Evolutionary conservation across 106 monocot genomes (phyloP).

Genomic region (Ottelia alismoides): DNA sequence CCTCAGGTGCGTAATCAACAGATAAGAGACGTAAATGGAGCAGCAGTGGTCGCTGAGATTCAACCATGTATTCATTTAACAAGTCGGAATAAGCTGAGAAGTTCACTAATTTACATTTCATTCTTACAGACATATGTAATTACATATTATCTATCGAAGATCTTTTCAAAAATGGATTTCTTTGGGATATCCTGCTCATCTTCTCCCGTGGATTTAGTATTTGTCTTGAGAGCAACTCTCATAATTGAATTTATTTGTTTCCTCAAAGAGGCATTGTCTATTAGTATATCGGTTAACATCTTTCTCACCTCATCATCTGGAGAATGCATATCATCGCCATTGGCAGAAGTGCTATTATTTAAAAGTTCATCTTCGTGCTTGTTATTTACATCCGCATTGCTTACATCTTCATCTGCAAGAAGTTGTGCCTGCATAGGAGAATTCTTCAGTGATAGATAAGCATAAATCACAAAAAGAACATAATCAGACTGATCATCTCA

Average conservation of each 20-base stretch:
- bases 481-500: no score
- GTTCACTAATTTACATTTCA: no score
- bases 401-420: constrained; percentile 48
- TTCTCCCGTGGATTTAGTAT: constrained; percentile 32
- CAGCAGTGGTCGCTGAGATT: no score
- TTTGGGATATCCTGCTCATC: constrained; percentile 20
- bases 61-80: no score
- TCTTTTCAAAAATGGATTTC: constrained; percentile 38
- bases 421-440: constrained; percentile 59
- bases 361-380: constrained; percentile 12
- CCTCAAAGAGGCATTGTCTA: constrained; percentile 74
- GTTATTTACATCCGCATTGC: constrained; percentile 5
- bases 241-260: constrained; percentile 60
- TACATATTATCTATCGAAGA: constrained; percentile 40
- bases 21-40: no score
- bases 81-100: no score
- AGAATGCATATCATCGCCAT: constrained; percentile 25
- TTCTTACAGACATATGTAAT: no score
- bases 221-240: constrained; percentile 30
- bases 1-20: no score
- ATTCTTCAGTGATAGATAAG: no score
- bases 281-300: constrained; percentile 35
- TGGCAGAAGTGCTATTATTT: constrained; percentile 3
- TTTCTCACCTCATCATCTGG: constrained; percentile 48
- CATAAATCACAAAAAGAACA: no score